phyloP scores from a whole-genome alignment of 2,329 filamentous ascomycete genomes.

The Hirsutella thompsonii region DNA sequence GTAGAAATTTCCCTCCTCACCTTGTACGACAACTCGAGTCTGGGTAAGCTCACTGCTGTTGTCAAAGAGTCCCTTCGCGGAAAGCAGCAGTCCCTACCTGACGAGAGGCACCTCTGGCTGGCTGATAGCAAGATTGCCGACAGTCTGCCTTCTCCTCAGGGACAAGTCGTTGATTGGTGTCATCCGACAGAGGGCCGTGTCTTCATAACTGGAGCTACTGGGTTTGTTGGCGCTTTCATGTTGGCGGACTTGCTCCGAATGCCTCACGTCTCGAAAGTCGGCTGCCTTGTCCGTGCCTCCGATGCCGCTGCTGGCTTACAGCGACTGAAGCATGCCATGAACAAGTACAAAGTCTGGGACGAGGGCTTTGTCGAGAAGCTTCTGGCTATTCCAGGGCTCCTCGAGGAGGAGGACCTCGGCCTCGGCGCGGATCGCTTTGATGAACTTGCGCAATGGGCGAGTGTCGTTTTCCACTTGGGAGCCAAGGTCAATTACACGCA shows the following conservation, averaged over 20 bases:
- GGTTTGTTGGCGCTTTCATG: conserved; percentile 1
- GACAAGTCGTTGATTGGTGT: background rate
- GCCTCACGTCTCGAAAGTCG: background rate
- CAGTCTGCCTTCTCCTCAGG: background rate
- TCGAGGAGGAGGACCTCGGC: background rate
- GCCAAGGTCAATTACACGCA: conserved; percentile 1
- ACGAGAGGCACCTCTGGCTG: background rate
- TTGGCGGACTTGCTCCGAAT: background rate
- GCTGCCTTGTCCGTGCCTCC: background rate
- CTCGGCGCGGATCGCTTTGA: background rate
- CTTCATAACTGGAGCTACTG: background rate
- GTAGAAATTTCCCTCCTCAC: background rate
- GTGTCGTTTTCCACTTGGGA: background rate
- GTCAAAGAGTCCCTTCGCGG: background rate
- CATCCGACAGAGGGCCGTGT: background rate
- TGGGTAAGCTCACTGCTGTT: background rate
- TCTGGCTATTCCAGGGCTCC: background rate
- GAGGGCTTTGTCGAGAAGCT: background rate
- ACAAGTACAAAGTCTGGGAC: background rate
- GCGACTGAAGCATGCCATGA: background rate
- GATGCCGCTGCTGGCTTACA: background rate
- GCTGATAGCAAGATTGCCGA: background rate
- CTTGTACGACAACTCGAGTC: background rate
- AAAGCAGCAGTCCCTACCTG: background rate
- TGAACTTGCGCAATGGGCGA: background rate